Base-by-base conservation (phyloP, 2,329 filamentous ascomycete genomes). In the Aspergillus sp. region DNA sequence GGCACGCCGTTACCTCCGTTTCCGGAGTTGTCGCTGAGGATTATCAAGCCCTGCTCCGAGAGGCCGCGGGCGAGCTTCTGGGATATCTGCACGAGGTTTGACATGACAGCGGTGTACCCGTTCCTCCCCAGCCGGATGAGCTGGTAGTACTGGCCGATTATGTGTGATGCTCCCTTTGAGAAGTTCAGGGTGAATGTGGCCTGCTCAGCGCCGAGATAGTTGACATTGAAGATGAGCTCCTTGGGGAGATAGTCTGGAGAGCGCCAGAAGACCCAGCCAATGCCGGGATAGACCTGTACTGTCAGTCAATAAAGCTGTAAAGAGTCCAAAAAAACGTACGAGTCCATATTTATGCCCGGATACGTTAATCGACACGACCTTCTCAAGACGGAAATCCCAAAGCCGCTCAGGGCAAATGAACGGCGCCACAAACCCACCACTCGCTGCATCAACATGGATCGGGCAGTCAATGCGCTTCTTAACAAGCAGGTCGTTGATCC, bases 61-160 rank as follows among this genome's bases (percentile, higher is more conserved):
- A 97, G 85, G 11, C 86, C 83, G 1, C 83, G 81, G 42, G 89
- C 83, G 3, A 97, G 86, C 73, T 96, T 95, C 75, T 96, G 90
- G 19, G 93, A 88, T 0, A 89, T 96, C 51, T 88, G 85, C 19
- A 91, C 96, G 55, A 97, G 82, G 78, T 97, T 97, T 67, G 85
- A 82, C 75, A 78, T 89, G 59, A 88, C 81, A 37, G 77, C 75
- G 11, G 79, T 80, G 72, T 87, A 91, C 9, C 88, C 88, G 2
- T 77, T 76, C 70, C 85, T 87, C 2, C 88, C 88, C 0, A 90
- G 80, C 61, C 89, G 87, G 59, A 90, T 86, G 12, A 90, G 77
- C 64, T 90, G 89, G 74, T 85, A 90, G 72, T 90, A 90, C 68
- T 90, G 88, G 0, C 82, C 86, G 59, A 90, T 85, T 56, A 90